A percentile compares a stretch with the other conserved stretches of the same genome.
Conservation (phyloP, 1,284 basidiomycete species). For the Dichomitus squalens region DNA sequence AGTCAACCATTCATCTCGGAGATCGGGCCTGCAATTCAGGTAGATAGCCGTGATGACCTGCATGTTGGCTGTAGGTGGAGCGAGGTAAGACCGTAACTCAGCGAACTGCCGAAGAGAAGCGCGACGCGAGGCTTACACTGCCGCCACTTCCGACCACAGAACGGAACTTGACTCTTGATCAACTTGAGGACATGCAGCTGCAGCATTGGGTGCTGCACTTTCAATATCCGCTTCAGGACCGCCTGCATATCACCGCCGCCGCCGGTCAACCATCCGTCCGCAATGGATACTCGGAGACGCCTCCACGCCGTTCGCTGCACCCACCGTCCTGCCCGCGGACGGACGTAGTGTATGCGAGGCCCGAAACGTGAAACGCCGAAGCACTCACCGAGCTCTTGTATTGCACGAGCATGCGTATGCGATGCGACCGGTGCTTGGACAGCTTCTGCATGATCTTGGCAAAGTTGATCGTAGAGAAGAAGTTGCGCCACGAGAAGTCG, state of each 20-base stretch:
- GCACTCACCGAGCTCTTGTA: constrained; percentile 93
- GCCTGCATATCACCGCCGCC: constrained; percentile 52
- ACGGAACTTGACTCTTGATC: constrained; percentile 99
- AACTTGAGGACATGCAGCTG: constrained; percentile 97
- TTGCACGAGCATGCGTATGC: constrained; percentile 95
- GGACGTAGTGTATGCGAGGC: neutral
- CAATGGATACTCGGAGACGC: neutral
- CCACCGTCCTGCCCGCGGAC: neutral
- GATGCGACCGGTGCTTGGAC: constrained; percentile 92
- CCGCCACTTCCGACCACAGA: constrained; percentile 97
- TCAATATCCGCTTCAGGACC: constrained; percentile 92
- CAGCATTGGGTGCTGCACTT: constrained; percentile 92
- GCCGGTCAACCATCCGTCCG: constrained; percentile 12
- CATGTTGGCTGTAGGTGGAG: constrained; percentile 84
- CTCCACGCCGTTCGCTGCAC: too few species aligned
- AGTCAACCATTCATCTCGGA: constrained; percentile 97
- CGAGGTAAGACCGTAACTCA: neutral
- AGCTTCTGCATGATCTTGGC: constrained; percentile 98
- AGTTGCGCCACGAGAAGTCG: constrained; percentile 98
- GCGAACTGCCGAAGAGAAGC: neutral
- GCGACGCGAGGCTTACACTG: constrained; percentile 66
- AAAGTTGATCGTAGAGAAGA: constrained; percentile 98
- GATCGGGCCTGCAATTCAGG: constrained; percentile 93
- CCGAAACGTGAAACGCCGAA: neutral
- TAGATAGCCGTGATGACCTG: constrained; percentile 99